Conservation (phyloP, 192 early-diverging fungal species). For the Chytriomyces sp. region DNA sequence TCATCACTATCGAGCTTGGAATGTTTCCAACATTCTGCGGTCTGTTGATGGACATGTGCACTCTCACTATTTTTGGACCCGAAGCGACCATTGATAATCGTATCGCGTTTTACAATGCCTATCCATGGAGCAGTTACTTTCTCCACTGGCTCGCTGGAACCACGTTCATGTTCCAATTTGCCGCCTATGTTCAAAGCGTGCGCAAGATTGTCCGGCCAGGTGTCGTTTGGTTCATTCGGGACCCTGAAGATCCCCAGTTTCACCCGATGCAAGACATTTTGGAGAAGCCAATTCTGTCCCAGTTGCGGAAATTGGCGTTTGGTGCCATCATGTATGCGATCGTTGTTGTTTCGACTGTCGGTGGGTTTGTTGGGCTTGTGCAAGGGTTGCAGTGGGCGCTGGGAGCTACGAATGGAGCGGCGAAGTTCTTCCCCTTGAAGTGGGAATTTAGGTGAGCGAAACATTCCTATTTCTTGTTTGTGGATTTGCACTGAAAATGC, state of each 20-base stretch:
- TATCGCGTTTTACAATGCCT: constrained; percentile 59
- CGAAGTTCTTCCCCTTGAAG: constrained; percentile 63
- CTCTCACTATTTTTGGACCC: constrained; percentile 74
- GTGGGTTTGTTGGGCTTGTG: constrained; percentile 54
- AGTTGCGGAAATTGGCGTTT: constrained; percentile 82
- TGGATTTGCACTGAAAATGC: constrained; percentile 25
- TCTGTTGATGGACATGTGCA: constrained; percentile 79
- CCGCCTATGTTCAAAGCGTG: constrained; percentile 80
- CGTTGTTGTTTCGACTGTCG: constrained; percentile 78
- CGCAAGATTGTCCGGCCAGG: constrained; percentile 87
- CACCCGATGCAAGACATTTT: constrained; percentile 93
- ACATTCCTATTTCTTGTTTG: constrained; percentile 13
- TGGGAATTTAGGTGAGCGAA: constrained; percentile 68
- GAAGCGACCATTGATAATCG: constrained; percentile 64
- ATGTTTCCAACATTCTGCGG: constrained; percentile 90
- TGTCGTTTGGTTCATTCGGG: constrained; percentile 98
- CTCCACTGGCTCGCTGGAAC: constrained; percentile 94
- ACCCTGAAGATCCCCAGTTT: constrained; percentile 94
- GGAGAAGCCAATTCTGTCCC: constrained; percentile 73
- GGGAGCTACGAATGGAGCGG: constrained; percentile 35
- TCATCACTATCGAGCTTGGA: constrained; percentile 86
- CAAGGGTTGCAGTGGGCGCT: constrained; percentile 25
- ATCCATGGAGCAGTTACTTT: constrained; percentile 71
- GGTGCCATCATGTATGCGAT: constrained; percentile 84
- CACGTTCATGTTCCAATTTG: constrained; percentile 93